Conservation (phyloP, 73 alveolate genomes). For the Paramecium bursaria region DNA sequence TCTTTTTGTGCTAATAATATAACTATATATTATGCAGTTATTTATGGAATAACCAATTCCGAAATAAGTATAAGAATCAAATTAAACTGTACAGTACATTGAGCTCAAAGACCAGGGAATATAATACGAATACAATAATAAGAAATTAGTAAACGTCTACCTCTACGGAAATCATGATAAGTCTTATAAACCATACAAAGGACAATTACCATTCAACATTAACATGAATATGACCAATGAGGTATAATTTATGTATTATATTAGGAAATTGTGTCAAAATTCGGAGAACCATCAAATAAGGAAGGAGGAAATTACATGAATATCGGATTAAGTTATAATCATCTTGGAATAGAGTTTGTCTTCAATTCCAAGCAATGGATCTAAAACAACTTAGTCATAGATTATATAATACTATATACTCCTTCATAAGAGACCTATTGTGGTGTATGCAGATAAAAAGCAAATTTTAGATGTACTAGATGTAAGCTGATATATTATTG, state of each 20-base stretch:
- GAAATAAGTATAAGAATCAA: too few species aligned
- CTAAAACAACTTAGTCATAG: constrained; percentile 2
- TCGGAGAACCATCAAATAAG: constrained; percentile 44
- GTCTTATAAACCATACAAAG: not conserved
- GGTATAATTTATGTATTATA: not conserved
- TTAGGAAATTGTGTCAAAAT: not conserved
- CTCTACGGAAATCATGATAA: constrained; percentile 26
- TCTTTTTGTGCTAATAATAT: too few species aligned
- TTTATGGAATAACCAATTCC: too few species aligned
- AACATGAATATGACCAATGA: not conserved
- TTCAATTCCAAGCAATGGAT: constrained; percentile 30
- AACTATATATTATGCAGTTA: too few species aligned
- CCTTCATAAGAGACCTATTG: constrained; percentile 4
- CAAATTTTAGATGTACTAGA: not conserved
- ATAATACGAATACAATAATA: not conserved
- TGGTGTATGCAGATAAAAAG: not conserved
- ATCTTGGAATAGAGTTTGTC: constrained; percentile 31
- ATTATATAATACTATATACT: not conserved
- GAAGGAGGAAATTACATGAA: constrained; percentile 13
- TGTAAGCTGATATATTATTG: constrained; percentile 46
- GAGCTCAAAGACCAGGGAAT: too few species aligned
- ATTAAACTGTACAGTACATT: too few species aligned
- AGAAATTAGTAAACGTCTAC: not conserved
- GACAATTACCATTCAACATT: not conserved
- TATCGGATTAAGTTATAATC: constrained; percentile 13